Evolutionary conservation across 2,329 filamentous ascomycete genomes (phyloP), one percentile per base, ranked within the genome.

Genomic region (Didymellaceae sp.): DNA sequence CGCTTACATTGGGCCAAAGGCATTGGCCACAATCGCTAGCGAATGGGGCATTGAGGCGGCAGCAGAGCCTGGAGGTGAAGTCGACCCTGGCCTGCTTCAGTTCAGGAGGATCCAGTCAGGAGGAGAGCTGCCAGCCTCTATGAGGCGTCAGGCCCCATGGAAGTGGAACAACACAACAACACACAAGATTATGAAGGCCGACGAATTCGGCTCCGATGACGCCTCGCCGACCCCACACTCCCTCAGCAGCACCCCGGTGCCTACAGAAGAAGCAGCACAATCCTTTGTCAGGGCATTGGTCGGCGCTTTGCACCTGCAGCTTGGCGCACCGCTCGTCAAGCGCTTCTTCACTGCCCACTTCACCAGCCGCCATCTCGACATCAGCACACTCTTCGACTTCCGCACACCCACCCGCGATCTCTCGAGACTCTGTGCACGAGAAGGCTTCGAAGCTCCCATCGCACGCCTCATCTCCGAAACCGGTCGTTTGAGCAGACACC

Each of bases 41-140:
- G 89, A 94, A 76, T 99, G 94, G 94, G 94, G 94, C 75, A 86
- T 97, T 13, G 93, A 97, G 72, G 77, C 81, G 33, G 93, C 90
- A n/a, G 90, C 89, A 9, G 87, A 86, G 16, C 94, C 94, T 0
- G 94, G 93, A 41, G 85, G 85, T 52, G 93, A 97, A 76, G 92
- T 97, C 47, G 94, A 99, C 71, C 87, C 92, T 0, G 94, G 93
- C 5, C 79, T 96, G 45, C 79, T 99, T 54, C 94, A 97, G 71
- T 96, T 91, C 80, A 75, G 75, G 75, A 69, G 81, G 46, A 55
- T 80, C 42, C 55, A 51, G 17, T 57, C 66, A 7, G 68, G 68
- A 8, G 58, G 66, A 2, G 57, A 57, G 4, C 41, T 70, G 6
- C 68, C 68, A 3, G 55, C 54, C 6, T 53, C 56, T n/a, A 38